Percentiles rank a stretch among this genome's conserved stretches.
Conservation (phyloP, 2,329 filamentous ascomycete genomes). For the Calonectria hawksworthii region DNA sequence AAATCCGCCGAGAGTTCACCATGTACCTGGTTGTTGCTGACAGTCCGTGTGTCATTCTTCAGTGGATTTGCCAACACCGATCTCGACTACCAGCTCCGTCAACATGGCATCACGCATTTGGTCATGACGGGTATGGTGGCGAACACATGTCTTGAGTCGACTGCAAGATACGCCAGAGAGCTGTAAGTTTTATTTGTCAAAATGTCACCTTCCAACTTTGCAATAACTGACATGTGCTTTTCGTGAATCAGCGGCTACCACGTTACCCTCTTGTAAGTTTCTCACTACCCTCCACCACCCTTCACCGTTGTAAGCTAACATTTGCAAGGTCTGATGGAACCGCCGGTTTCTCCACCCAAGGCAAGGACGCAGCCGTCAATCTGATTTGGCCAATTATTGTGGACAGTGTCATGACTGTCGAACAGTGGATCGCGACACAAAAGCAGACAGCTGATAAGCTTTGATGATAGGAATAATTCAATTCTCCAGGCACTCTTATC, state of each 20-base stretch:
- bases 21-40: neutral
- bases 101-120: constrained; percentile 31
- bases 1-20: neutral
- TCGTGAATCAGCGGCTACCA: neutral
- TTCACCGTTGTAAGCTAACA: neutral
- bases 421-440: neutral
- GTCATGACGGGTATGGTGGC: constrained; percentile 33
- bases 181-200: neutral
- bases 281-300: neutral
- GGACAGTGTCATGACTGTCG: constrained; percentile 1
- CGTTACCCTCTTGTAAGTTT: constrained; percentile 8
- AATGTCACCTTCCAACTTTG: neutral
- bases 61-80: constrained; percentile 33
- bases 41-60: neutral
- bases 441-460: neutral
- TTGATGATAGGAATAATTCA: neutral
- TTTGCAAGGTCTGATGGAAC: constrained; percentile 6
- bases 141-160: constrained; percentile 36
- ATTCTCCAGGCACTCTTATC: neutral
- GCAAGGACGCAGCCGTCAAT: constrained; percentile 3
- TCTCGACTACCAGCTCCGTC: constrained; percentile 26
- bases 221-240: neutral
- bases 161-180: constrained; percentile 33
- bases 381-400: constrained; percentile 12
- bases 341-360: neutral